phyloP scores from a whole-genome alignment of 192 early-diverging fungal genomes.

The Coemansia sp. region DNA sequence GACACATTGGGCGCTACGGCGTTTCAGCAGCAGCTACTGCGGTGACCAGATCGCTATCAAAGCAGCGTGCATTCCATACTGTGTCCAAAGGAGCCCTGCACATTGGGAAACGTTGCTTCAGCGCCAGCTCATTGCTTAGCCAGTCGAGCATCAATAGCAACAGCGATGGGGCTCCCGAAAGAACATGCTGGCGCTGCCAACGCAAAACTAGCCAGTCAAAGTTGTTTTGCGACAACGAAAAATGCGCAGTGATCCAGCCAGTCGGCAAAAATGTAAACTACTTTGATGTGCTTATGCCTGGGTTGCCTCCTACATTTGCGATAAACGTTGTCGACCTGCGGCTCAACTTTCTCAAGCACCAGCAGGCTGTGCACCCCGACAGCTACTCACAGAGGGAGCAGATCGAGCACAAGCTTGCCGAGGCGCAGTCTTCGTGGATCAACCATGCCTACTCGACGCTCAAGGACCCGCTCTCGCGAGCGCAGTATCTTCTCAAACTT shows the following conservation, averaged over 20 bases:
- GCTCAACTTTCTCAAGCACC: conserved; percentile 69
- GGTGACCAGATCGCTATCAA: background rate
- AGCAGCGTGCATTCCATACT: background rate
- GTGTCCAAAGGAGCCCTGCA: too few species aligned
- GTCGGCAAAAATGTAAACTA: conserved; percentile 57
- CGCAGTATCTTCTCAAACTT: conserved; percentile 77
- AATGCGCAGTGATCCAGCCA: conserved; percentile 64
- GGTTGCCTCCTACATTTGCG: conserved; percentile 59
- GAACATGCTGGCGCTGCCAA: conserved; percentile 69
- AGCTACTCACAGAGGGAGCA: conserved; percentile 60
- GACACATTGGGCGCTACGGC: background rate
- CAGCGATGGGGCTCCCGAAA: background rate
- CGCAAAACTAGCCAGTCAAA: conserved; percentile 37
- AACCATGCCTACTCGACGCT: conserved; percentile 88
- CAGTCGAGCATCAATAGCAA: background rate
- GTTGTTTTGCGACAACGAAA: conserved; percentile 61
- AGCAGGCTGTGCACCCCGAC: conserved; percentile 87
- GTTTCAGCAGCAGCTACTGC: background rate
- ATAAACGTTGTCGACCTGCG: conserved; percentile 66
- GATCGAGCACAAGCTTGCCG: conserved; percentile 39
- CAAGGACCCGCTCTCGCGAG: conserved; percentile 75
- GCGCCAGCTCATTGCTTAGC: background rate
- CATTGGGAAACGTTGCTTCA: background rate
- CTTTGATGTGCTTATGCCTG: conserved; percentile 60
- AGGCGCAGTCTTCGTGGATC: conserved; percentile 72